A percentile compares a stretch with the other conserved stretches of the same genome.
phyloP scores from a whole-genome alignment of 257 asterid genomes.

The Petunia axillaris region DNA sequence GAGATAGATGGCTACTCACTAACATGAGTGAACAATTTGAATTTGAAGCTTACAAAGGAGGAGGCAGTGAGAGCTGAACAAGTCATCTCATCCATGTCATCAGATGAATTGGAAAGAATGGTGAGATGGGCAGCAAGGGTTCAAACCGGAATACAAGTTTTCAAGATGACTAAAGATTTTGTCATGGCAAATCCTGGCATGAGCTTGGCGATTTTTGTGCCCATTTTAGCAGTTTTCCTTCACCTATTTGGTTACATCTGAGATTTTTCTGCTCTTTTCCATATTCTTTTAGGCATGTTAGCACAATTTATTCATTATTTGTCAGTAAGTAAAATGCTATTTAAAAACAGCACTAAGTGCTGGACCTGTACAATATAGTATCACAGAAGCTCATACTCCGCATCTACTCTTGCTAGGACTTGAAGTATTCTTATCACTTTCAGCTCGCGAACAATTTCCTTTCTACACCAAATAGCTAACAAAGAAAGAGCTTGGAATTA shows the following conservation, averaged over 20 bases:
- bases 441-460: background rate
- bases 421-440: background rate
- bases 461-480: background rate
- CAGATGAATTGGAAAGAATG: conserved; percentile 22
- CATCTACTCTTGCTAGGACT: conserved; percentile 1
- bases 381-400: conserved; percentile 20
- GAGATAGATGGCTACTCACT: conserved; percentile 10
- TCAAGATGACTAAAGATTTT: conserved; percentile 26
- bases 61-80: conserved; percentile 13
- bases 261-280: background rate
- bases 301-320: background rate
- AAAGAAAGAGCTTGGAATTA: background rate
- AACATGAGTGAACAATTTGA: conserved; percentile 25
- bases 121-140: conserved; percentile 30
- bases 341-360: conserved; percentile 16
- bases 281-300: background rate
- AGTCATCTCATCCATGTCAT: conserved; percentile 19
- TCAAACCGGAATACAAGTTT: background rate
- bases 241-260: conserved; percentile 25
- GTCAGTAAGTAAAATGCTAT: conserved; percentile 7
- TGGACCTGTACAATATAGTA: conserved; percentile 18
- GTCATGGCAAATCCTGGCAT: conserved; percentile 21
- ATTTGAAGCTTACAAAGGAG: conserved; percentile 28
- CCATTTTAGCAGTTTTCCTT: conserved; percentile 19
- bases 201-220: conserved; percentile 21